Percentiles rank a stretch among this genome's conserved stretches.
phyloP scores from a whole-genome alignment of 2,329 filamentous ascomycete genomes.

The Metarhizium rileyi region DNA sequence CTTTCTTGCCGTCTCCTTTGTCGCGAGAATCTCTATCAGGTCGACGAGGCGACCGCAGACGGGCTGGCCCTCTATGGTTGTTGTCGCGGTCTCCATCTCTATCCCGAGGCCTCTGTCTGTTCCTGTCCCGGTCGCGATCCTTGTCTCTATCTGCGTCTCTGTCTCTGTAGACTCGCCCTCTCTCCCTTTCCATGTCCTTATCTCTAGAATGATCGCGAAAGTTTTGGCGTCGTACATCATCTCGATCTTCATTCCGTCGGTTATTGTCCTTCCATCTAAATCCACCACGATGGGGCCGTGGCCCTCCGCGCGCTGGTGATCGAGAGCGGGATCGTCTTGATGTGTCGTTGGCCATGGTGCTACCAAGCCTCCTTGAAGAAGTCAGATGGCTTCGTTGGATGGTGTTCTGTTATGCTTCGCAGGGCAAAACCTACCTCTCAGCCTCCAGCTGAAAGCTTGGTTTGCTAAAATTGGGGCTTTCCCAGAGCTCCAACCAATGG shows the following conservation, averaged over 20 bases:
- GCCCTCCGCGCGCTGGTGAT: slow-evolving; percentile 16
- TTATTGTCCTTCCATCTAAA: slow-evolving; percentile 52
- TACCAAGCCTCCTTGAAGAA: background rate
- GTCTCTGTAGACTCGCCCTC: slow-evolving; percentile 13
- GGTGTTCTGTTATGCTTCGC: background rate
- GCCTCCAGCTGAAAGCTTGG: background rate
- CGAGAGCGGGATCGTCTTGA: slow-evolving; percentile 16
- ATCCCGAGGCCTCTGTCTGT: slow-evolving; percentile 19
- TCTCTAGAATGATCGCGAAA: slow-evolving; percentile 33
- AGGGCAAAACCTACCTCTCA: background rate
- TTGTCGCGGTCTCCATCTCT: slow-evolving; percentile 18
- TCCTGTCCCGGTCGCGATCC: slow-evolving; percentile 13
- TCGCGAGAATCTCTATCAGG: slow-evolving; percentile 24
- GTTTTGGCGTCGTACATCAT: slow-evolving; percentile 31
- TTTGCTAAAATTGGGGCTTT: background rate
- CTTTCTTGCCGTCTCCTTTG: slow-evolving; percentile 19
- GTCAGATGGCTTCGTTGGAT: background rate
- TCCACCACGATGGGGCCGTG: slow-evolving; percentile 28
- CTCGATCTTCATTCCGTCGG: slow-evolving; percentile 32
- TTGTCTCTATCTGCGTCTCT: slow-evolving; percentile 20
- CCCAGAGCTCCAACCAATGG: background rate
- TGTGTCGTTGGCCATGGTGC: slow-evolving; percentile 15
- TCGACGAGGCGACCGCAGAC: slow-evolving; percentile 11
- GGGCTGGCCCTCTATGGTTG: slow-evolving; percentile 7
- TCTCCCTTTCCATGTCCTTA: slow-evolving; percentile 19